Evolutionary conservation across 192 early-diverging fungal genomes (phyloP).

Genomic region (Chytriomyces confervae): DNA sequence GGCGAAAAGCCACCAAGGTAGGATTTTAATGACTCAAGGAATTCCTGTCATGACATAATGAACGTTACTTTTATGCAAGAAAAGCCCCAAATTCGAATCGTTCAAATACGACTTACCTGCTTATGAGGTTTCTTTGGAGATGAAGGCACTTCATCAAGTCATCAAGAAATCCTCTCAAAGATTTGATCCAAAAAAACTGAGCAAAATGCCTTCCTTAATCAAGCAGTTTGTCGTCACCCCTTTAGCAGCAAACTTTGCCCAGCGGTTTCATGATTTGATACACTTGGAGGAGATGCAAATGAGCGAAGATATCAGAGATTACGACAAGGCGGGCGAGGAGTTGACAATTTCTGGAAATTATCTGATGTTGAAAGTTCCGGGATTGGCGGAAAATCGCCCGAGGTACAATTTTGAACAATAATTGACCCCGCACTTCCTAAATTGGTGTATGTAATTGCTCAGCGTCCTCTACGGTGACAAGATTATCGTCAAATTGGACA

Average conservation of each 20-base stretch:
- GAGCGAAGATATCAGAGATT: conserved; percentile 25
- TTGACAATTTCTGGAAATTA: not conserved
- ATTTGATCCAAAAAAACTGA: not conserved
- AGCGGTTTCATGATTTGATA: conserved; percentile 16
- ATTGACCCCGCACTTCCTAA: not conserved
- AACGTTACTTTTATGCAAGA: not conserved
- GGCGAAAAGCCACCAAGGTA: conserved; percentile 23
- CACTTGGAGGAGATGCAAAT: conserved; percentile 30
- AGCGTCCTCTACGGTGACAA: conserved; percentile 31
- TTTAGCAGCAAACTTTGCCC: not conserved
- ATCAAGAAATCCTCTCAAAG: not conserved
- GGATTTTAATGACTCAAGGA: not conserved
- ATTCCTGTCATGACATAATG: too few species aligned
- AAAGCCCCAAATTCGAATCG: conserved; percentile 17
- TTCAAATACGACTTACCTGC: conserved; percentile 21
- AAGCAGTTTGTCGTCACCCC: not conserved
- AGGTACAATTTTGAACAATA: conserved; percentile 7
- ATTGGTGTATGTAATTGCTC: too few species aligned
- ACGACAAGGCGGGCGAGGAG: conserved; percentile 10
- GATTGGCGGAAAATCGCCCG: conserved; percentile 23
- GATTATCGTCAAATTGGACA: conserved; percentile 13
- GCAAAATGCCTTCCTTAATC: conserved; percentile 3
- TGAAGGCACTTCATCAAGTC: not conserved
- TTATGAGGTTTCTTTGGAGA: not conserved
- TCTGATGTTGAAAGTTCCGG: conserved; percentile 13